phyloP scores from a whole-genome alignment of 2,329 filamentous ascomycete genomes.

The Verticillium albo-atrum region DNA sequence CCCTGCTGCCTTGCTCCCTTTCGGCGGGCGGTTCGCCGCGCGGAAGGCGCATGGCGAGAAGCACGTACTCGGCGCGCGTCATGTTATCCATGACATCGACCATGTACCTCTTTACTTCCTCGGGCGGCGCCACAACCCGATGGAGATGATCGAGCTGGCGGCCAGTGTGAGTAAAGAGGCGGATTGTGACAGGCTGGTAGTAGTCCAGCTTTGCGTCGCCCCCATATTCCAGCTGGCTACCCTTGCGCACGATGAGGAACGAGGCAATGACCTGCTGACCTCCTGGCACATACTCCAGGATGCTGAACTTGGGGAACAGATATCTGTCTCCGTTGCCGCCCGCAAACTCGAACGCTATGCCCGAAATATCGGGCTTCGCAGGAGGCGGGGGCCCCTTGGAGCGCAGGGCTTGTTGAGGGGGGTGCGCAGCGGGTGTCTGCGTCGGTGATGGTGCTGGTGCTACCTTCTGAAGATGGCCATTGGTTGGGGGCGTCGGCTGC shows the following conservation, averaged over 20 bases:
- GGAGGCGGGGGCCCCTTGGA: constrained; percentile 54
- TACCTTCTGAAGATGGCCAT: constrained; percentile 17
- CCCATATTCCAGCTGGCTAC: constrained; percentile 59
- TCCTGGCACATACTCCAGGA: constrained; percentile 60
- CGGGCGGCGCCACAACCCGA: constrained; percentile 56
- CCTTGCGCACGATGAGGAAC: constrained; percentile 72
- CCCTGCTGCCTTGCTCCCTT: constrained; percentile 15
- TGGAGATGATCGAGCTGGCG: constrained; percentile 57
- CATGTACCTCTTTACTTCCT: constrained; percentile 64
- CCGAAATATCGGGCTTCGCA: constrained; percentile 56
- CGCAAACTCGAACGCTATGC: constrained; percentile 65
- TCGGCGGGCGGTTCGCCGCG: constrained; percentile 32
- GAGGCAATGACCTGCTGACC: constrained; percentile 65
- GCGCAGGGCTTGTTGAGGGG: constrained; percentile 49
- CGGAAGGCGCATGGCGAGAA: constrained; percentile 63
- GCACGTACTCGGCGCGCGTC: constrained; percentile 62
- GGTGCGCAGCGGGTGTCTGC: constrained; percentile 6
- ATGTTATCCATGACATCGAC: constrained; percentile 66
- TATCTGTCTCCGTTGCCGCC: constrained; percentile 69
- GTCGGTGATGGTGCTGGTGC: constrained; percentile 4
- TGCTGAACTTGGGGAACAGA: constrained; percentile 73
- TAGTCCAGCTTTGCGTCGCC: constrained; percentile 64
- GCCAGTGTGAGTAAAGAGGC: constrained; percentile 49
- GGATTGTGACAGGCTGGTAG: constrained; percentile 70
- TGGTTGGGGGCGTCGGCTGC: constrained; percentile 19